phyloP scores from a whole-genome alignment of 495 filamentous ascomycete species.

The Daldinia decipiens region DNA sequence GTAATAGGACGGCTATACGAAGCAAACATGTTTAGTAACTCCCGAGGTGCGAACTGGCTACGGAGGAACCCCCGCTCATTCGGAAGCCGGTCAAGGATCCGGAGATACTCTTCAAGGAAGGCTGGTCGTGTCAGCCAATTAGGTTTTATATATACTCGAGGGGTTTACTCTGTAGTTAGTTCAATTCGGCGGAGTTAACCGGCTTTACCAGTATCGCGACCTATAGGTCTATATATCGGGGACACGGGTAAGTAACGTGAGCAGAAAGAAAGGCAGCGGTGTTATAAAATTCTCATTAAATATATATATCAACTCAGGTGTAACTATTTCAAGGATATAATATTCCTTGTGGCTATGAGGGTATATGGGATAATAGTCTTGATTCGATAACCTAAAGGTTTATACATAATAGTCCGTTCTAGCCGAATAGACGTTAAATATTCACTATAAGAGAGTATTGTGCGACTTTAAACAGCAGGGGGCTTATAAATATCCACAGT shows the following conservation, averaged over 20 bases:
- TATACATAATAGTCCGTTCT: not conserved
- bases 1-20: not conserved
- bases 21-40: not conserved
- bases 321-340: not conserved
- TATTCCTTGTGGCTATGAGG: not conserved
- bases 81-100: not conserved
- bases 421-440: not conserved
- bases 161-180: not conserved
- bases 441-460: not conserved
- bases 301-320: not conserved
- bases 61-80: not conserved
- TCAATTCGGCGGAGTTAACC: not conserved
- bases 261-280: not conserved
- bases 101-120: not conserved
- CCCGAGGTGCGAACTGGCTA: not conserved
- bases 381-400: not conserved
- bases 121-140: not conserved
- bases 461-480: not conserved
- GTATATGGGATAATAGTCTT: not conserved
- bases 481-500: constrained; percentile 24
- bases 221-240: not conserved
- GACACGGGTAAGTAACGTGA: not conserved
- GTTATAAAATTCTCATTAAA: not conserved
- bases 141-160: not conserved
- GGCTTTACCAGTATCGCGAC: not conserved